Evolutionary conservation across 768 basidiomycete genomes (phyloP).

Genomic region (Lanmaoa rubissima): DNA sequence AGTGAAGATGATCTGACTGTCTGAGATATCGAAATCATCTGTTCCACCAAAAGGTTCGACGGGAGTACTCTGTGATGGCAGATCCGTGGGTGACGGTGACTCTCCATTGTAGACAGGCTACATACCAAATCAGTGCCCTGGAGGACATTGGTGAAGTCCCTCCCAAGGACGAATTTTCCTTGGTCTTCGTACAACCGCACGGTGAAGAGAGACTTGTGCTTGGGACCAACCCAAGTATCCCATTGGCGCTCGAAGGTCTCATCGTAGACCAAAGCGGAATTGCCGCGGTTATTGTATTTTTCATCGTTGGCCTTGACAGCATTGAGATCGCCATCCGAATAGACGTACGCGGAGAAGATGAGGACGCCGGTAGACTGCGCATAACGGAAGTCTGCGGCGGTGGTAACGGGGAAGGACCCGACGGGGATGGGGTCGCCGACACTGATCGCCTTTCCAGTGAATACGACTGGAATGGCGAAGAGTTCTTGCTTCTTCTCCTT

Average conservation of each 20-base stretch:
- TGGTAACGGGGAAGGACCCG: conserved; percentile 66
- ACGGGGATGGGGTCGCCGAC: conserved; percentile 43
- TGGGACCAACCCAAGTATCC: conserved; percentile 74
- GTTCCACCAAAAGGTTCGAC: conserved; percentile 87
- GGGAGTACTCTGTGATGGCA: conserved; percentile 52
- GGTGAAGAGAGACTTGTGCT: conserved; percentile 69
- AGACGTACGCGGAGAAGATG: conserved; percentile 84
- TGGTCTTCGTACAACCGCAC: conserved; percentile 52
- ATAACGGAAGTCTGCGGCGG: conserved; percentile 70
- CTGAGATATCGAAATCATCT: conserved; percentile 76
- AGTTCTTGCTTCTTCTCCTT: conserved; percentile 51
- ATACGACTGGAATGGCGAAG: conserved; percentile 56
- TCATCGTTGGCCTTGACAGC: conserved; percentile 69
- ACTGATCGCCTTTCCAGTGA: conserved; percentile 36
- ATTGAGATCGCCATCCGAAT: conserved; percentile 69
- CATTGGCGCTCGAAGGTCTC: conserved; percentile 70
- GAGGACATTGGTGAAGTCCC: conserved; percentile 56
- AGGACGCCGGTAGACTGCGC: conserved; percentile 54
- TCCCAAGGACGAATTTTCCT: conserved; percentile 50
- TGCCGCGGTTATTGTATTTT: conserved; percentile 69
- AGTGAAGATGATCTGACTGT: conserved; percentile 72
- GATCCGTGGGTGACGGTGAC: not conserved
- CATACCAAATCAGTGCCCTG: conserved; percentile 70
- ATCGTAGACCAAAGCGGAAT: conserved; percentile 71
- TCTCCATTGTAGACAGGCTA: not conserved